phyloP scores from a whole-genome alignment of 2,329 filamentous ascomycete species.

The Colletotrichum costaricense region DNA sequence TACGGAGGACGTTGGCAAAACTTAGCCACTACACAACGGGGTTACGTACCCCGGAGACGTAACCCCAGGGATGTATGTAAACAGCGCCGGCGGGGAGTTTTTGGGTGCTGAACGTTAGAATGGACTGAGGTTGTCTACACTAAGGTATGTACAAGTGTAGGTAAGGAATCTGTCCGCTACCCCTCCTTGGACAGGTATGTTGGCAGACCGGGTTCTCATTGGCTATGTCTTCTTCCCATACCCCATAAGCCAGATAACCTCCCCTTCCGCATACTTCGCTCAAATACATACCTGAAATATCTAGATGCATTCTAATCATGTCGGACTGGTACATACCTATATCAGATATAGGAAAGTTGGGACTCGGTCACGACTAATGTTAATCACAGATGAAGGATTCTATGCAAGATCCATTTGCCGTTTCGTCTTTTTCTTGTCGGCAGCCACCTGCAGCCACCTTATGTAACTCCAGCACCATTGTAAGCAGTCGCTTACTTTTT shows the following conservation, averaged over 20 bases:
- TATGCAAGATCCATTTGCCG: neutral
- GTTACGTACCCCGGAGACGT: neutral
- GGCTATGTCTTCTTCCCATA: too few relatives aligned
- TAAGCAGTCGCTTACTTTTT: neutral
- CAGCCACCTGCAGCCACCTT: neutral
- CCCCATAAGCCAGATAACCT: too few relatives aligned
- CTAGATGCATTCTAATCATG: neutral
- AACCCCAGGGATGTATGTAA: neutral
- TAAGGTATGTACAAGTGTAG: too few relatives aligned
- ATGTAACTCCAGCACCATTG: neutral
- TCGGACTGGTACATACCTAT: neutral
- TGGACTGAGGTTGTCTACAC: too few relatives aligned
- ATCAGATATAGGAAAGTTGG: neutral
- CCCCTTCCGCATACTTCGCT: too few relatives aligned
- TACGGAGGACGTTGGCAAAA: neutral
- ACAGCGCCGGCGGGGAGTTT: neutral
- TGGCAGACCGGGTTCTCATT: too few relatives aligned
- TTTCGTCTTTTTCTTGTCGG: neutral
- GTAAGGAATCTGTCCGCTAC: too few relatives aligned
- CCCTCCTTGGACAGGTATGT: too few relatives aligned
- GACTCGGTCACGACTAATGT: too few relatives aligned
- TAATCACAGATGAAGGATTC: slow-evolving; percentile 5
- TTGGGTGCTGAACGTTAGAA: neutral
- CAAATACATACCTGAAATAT: too few relatives aligned
- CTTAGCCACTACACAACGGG: neutral